These are phyloP conservation scores for Phytophthora palmivora DNA, from an alignment of 352 stramenopile species.

Conservation along the genomic window DNA sequence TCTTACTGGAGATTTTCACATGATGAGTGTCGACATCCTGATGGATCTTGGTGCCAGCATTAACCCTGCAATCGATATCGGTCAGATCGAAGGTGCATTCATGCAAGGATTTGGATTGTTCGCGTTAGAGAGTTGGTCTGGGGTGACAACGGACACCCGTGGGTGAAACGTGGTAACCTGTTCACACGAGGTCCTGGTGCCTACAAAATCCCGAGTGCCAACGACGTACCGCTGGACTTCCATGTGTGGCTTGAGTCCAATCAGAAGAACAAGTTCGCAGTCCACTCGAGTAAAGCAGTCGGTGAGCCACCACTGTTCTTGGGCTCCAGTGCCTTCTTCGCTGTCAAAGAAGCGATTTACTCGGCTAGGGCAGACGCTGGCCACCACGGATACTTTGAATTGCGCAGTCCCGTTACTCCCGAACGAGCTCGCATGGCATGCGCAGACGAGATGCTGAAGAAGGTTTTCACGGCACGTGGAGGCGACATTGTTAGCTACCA, in stretches of 20 bases:
- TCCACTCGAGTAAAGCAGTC: conserved; percentile 96
- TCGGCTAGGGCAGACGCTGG: conserved; percentile 77
- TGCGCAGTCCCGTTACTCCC: conserved; percentile 81
- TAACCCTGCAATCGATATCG: conserved; percentile 97
- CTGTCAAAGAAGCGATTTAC: conserved; percentile 95
- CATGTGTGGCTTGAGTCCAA: conserved; percentile 94
- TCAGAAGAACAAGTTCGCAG: conserved; percentile 93
- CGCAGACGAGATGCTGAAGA: conserved; percentile 67
- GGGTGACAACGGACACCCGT: conserved; percentile 94
- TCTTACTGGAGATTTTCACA: conserved; percentile 94
- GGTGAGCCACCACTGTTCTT: conserved; percentile 97
- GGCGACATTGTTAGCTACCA: conserved; percentile 72
- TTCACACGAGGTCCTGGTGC: conserved; percentile 95
- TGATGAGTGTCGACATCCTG: conserved; percentile 83
- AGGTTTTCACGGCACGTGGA: conserved; percentile 69
- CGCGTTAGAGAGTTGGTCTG: conserved; percentile 96
- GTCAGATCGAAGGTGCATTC: conserved; percentile 98
- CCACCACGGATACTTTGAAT: conserved; percentile 66
- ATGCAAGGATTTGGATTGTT: conserved; percentile 96
- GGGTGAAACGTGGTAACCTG: conserved; percentile 91
- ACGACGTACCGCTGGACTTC: conserved; percentile 95
- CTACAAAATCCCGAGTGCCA: conserved; percentile 98
- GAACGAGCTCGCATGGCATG: conserved; percentile 89
- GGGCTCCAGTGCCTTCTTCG: conserved; percentile 94
- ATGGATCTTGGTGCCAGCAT: conserved; percentile 96